These are phyloP conservation scores for Setaria viridis DNA, from an alignment of 202 grass and related monocot genomes.

Conservation along the genomic window DNA sequence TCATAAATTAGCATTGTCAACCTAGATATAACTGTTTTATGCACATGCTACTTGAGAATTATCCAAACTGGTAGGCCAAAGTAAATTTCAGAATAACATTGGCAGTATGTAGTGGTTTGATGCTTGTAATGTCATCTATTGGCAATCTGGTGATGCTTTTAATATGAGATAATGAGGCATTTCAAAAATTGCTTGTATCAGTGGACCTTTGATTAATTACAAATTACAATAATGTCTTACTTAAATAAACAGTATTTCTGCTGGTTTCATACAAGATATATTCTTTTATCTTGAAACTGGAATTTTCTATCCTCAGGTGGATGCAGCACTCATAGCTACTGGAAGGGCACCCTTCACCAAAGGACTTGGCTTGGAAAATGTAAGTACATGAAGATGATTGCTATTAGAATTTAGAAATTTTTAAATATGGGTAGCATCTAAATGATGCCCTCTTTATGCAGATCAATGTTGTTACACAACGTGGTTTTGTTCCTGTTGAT, in stretches of 20 bases:
- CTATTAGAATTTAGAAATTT: neutral
- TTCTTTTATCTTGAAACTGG: neutral
- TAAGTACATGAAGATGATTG: slow-evolving; percentile 43
- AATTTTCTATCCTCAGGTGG: slow-evolving; percentile 62
- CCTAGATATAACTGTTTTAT: neutral
- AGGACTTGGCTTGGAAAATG: slow-evolving; percentile 98
- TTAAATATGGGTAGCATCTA: neutral
- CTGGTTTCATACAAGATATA: slow-evolving; percentile 2
- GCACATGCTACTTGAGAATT: slow-evolving; percentile 10
- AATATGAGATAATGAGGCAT: neutral
- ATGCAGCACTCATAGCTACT: slow-evolving; percentile 94
- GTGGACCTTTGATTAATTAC: neutral
- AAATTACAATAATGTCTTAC: neutral
- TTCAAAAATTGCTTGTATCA: neutral
- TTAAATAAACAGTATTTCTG: slow-evolving; percentile 4
- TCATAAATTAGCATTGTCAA: slow-evolving; percentile 13
- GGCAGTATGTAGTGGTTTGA: slow-evolving; percentile 7
- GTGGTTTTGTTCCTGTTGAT: slow-evolving; percentile 96
- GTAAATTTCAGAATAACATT: slow-evolving; percentile 1
- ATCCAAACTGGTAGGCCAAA: slow-evolving; percentile 9
- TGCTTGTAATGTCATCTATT: slow-evolving; percentile 14
- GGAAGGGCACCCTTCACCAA: slow-evolving; percentile 95
- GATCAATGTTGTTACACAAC: slow-evolving; percentile 84
- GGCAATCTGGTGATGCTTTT: neutral
- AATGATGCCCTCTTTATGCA: slow-evolving; percentile 37